Evolutionary conservation across 495 filamentous ascomycete genomes (phyloP).

Genomic region (Poronia punctata): DNA sequence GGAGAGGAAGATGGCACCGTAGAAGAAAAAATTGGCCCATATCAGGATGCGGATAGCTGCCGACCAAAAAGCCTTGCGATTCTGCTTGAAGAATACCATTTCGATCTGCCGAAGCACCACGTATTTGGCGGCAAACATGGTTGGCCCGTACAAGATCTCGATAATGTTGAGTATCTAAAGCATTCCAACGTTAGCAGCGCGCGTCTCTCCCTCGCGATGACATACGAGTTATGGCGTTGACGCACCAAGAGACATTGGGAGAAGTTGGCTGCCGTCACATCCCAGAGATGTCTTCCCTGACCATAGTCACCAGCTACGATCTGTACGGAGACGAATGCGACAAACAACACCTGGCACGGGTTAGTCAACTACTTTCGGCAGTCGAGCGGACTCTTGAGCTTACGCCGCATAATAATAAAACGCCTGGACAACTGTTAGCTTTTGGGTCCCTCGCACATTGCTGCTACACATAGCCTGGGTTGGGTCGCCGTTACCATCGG

Average conservation of each 20-base stretch:
- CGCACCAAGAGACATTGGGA: not conserved
- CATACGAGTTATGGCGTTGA: too few relatives aligned
- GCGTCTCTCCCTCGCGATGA: too few relatives aligned
- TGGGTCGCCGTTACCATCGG: not conserved
- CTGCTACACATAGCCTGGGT: not conserved
- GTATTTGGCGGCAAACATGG: constrained; percentile 6
- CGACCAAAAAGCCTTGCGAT: not conserved
- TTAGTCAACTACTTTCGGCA: not conserved
- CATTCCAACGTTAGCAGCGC: too few relatives aligned
- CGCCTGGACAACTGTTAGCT: not conserved
- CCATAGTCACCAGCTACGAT: not conserved
- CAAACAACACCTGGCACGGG: not conserved
- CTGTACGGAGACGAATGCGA: not conserved
- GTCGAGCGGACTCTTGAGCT: not conserved
- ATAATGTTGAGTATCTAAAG: not conserved
- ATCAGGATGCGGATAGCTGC: constrained; percentile 6
- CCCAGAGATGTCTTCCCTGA: constrained; percentile 1
- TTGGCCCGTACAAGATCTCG: constrained; percentile 2
- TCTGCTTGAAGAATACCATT: constrained; percentile 1
- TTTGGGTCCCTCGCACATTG: not conserved
- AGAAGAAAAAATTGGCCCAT: constrained; percentile 12
- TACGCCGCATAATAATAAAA: constrained; percentile 1
- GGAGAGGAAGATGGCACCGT: constrained; percentile 2
- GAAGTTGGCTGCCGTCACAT: not conserved
- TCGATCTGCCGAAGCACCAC: constrained; percentile 6